Base-by-base conservation (phyloP, 2,329 filamentous ascomycete species). In the Claviceps quebecensis region DNA sequence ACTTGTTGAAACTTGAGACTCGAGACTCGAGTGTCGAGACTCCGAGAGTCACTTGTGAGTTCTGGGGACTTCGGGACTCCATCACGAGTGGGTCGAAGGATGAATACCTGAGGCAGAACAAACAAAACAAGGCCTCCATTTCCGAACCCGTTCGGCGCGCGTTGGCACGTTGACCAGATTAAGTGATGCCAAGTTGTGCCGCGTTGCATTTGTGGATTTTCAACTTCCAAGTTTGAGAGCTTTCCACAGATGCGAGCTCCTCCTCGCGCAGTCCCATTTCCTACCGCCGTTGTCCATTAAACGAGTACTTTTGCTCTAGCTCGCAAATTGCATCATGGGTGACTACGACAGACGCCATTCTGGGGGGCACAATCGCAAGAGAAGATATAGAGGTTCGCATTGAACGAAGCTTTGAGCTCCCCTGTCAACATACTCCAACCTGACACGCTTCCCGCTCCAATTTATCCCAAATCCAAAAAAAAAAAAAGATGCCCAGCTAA, bases 351-450 rank as follows among this genome's bases (percentile, higher is more conserved):
- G 76, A 56, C 68, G 82, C 64, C 76, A 72, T 38, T 61, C 65
- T 14, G 69, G 74, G 39, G 68, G 77, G 54, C 68, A 76, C 61
- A 73, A 81, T 65, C 81, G 85, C 66, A 95, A 94, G 71, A 77
- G 85, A 61, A 79, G 88, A 64, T 84, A 83, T 63, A 77, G 86
- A 86, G 88, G 88, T 90, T 65, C 58, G 72, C 59, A 14, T 23
- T 34, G 7, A 14, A 22, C 13, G 34, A 43, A 13, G 4, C 22
- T 29, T 45, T n/a, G 23, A 6, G 7, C 6, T 11, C 16, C 19
- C 29, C 29, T 34, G 29, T 34, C 9, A 34, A 34, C 9, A 11
- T 9, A 34, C 9, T 34, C 29, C 3, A 11, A 34, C 9, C 29
- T 4, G 9, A 9, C 29, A 34, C 9, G 9, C 29, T 34, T 9